Percentiles rank a stretch among this genome's conserved stretches.
Conservation (phyloP, 2,329 filamentous ascomycete genomes). For the Aspergillus latus region DNA sequence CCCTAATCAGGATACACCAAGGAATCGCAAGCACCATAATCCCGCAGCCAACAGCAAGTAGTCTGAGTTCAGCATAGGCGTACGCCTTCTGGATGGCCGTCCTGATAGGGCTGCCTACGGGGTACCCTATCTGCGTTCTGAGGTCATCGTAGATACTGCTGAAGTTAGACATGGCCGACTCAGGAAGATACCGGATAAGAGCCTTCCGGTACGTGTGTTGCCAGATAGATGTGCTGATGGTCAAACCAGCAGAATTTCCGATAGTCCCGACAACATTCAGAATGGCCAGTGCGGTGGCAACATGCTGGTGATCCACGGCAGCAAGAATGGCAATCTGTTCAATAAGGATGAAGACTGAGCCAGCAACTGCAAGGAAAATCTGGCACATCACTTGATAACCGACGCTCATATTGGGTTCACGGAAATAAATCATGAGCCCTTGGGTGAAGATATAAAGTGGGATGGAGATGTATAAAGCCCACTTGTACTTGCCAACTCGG, state of each 20-base stretch:
- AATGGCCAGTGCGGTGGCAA: slow-evolving; percentile 58
- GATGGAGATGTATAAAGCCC: slow-evolving; percentile 53
- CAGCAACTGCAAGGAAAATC: slow-evolving; percentile 58
- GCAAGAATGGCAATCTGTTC: slow-evolving; percentile 58
- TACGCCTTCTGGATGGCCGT: slow-evolving; percentile 62
- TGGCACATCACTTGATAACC: slow-evolving; percentile 60
- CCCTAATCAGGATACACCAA: slow-evolving; percentile 49
- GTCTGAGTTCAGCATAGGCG: slow-evolving; percentile 52
- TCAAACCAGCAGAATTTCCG: slow-evolving; percentile 54
- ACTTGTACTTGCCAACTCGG: slow-evolving; percentile 54
- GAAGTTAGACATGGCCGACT: slow-evolving; percentile 7
- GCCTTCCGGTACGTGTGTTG: slow-evolving; percentile 54
- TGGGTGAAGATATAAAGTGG: slow-evolving; percentile 55
- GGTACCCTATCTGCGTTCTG: slow-evolving; percentile 28
- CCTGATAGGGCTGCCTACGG: slow-evolving; percentile 47
- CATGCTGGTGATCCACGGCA: slow-evolving; percentile 55
- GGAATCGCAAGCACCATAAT: slow-evolving; percentile 46
- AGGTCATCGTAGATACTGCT: slow-evolving; percentile 16
- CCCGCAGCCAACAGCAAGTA: slow-evolving; percentile 52
- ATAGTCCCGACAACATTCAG: slow-evolving; percentile 56
- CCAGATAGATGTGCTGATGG: slow-evolving; percentile 63
- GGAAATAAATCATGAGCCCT: slow-evolving; percentile 60
- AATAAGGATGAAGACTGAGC: slow-evolving; percentile 53
- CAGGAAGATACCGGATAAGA: slow-evolving; percentile 30
- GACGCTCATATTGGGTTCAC: slow-evolving; percentile 46